Percentiles rank a stretch among this genome's conserved stretches.
phyloP scores from a whole-genome alignment of 495 filamentous ascomycete species.

The Neurospora sp. region DNA sequence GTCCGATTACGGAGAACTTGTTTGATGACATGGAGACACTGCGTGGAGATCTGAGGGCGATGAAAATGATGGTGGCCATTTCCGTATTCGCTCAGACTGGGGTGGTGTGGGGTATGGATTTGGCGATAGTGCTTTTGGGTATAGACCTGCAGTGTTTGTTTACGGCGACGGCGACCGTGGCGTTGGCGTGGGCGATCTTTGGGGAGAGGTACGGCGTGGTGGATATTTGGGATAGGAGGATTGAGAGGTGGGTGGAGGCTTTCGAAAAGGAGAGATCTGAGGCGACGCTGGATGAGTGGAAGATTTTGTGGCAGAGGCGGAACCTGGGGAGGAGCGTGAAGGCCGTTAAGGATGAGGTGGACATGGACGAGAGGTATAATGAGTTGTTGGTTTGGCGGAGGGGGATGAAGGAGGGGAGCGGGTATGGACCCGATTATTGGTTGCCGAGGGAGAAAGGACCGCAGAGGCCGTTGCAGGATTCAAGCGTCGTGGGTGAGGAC shows the following conservation, averaged over 20 bases:
- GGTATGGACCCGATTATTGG: not conserved
- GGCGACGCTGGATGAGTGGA: not conserved
- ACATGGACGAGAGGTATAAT: not conserved
- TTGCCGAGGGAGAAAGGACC: not conserved
- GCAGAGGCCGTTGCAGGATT: not conserved
- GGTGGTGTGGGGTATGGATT: too few relatives aligned
- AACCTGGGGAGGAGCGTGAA: too few relatives aligned
- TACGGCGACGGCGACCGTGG: rapidly evolving
- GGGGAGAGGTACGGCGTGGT: not conserved
- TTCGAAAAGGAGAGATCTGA: not conserved
- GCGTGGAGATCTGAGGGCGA: too few relatives aligned
- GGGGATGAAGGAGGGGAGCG: not conserved
- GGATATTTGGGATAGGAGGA: not conserved
- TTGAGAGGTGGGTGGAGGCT: not conserved
- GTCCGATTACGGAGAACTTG: too few relatives aligned
- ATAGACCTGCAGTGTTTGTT: too few relatives aligned
- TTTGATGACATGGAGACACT: too few relatives aligned
- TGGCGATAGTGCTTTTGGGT: too few relatives aligned
- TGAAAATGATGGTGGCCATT: too few relatives aligned
- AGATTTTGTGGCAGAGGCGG: too few relatives aligned
- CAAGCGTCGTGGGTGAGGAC: too few relatives aligned
- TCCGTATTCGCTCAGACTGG: too few relatives aligned
- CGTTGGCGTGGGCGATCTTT: not conserved
- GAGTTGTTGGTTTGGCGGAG: not conserved
- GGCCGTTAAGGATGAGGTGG: too few relatives aligned